Percentiles rank a stretch among this genome's conserved stretches.
Evolutionary conservation across 352 stramenopile genomes (phyloP).

Genomic region (Plasmopara viticola): DNA sequence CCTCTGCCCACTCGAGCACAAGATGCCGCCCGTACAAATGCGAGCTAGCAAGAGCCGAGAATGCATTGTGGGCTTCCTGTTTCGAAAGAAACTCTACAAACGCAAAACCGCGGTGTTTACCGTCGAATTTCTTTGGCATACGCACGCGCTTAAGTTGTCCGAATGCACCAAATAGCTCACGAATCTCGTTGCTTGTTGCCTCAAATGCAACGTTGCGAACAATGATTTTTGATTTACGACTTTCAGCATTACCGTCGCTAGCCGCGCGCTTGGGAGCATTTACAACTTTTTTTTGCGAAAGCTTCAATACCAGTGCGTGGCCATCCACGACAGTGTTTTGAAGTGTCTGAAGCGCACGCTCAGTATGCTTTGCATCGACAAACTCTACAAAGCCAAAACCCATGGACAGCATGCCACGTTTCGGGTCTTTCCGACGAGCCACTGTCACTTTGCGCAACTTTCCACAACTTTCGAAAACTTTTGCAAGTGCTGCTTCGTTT

Average conservation of each 20-base stretch:
- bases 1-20: constrained; percentile 96
- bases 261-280: constrained; percentile 36
- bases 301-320: constrained; percentile 91
- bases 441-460: constrained; percentile 85
- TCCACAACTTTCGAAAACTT: constrained; percentile 61
- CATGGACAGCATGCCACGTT: constrained; percentile 90
- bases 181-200: constrained; percentile 93
- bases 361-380: constrained; percentile 74
- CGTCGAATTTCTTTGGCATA: constrained; percentile 99
- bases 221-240: constrained; percentile 93
- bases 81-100: constrained; percentile 98
- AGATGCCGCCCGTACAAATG: constrained; percentile 99
- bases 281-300: constrained; percentile 87
- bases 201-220: constrained; percentile 99
- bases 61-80: constrained; percentile 92
- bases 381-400: constrained; percentile 99
- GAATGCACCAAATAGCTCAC: constrained; percentile 95
- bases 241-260: constrained; percentile 24
- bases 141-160: constrained; percentile 96
- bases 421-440: constrained; percentile 73
- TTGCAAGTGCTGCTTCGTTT: constrained; percentile 81
- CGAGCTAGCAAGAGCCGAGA: constrained; percentile 89
- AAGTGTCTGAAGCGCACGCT: constrained; percentile 72
- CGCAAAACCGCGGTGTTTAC: constrained; percentile 94
- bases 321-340: constrained; percentile 90